Conservation (phyloP, 495 filamentous ascomycete species). For the Pseudevernia furfuracea region DNA sequence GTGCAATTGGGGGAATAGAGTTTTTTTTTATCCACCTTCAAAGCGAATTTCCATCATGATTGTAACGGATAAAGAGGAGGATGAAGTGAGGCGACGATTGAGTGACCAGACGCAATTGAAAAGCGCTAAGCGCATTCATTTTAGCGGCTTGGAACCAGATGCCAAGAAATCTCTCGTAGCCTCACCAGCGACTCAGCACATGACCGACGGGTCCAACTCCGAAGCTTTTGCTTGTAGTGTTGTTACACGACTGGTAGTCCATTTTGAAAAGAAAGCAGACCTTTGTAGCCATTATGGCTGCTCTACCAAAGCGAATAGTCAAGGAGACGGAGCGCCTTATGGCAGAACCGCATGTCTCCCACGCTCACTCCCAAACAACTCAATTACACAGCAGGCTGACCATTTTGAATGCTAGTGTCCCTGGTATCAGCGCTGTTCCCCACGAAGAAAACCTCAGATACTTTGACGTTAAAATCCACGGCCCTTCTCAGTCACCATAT, state of each 20-base stretch:
- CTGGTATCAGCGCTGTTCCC: slow-evolving; percentile 93
- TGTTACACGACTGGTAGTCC: background rate
- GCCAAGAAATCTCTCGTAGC: slow-evolving; percentile 6
- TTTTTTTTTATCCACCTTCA: background rate
- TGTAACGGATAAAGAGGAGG: too few species aligned
- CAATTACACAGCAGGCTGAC: slow-evolving; percentile 18
- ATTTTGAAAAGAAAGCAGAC: background rate
- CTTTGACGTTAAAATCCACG: slow-evolving; percentile 94
- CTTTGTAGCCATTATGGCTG: slow-evolving; percentile 45
- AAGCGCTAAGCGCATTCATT: background rate
- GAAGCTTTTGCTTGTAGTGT: background rate
- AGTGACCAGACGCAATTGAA: background rate
- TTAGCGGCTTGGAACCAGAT: background rate
- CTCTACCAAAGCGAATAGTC: slow-evolving; percentile 89
- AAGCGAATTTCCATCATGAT: background rate
- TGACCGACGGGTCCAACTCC: background rate
- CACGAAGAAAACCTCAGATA: slow-evolving; percentile 97
- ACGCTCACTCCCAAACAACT: background rate
- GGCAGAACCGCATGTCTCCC: slow-evolving; percentile 75
- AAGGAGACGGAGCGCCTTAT: slow-evolving; percentile 98
- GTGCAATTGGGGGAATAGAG: background rate
- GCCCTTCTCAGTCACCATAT: slow-evolving; percentile 89
- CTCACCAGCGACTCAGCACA: background rate
- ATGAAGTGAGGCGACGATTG: background rate
- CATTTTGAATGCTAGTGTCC: slow-evolving; percentile 53